Percentiles rank a stretch among this genome's conserved stretches.
phyloP scores from a whole-genome alignment of 371 early-diverging fungal genomes.

The Rhizopus arrhizus region DNA sequence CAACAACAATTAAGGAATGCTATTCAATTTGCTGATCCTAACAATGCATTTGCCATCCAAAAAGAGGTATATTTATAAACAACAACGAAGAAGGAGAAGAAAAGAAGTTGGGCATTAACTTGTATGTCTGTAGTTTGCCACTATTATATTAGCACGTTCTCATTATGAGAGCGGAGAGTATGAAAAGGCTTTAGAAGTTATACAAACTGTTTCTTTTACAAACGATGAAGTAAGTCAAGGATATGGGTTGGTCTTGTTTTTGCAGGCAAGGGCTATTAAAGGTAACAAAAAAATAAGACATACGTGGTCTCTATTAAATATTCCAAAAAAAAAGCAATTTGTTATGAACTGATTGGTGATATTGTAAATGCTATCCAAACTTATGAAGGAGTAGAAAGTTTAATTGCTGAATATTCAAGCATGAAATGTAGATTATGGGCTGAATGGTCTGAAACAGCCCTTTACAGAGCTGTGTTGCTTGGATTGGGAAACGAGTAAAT shows the following conservation, averaged over 20 bases:
- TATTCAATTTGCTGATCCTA: slow-evolving; percentile 22
- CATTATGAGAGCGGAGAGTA: slow-evolving; percentile 43
- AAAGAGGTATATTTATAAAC: slow-evolving; percentile 35
- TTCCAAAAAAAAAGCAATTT: slow-evolving; percentile 37
- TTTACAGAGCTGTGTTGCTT: slow-evolving; percentile 66
- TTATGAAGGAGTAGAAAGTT: slow-evolving; percentile 52
- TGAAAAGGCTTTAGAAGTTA: slow-evolving; percentile 33
- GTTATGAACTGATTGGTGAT: slow-evolving; percentile 55
- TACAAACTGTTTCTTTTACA: slow-evolving; percentile 33
- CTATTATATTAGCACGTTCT: slow-evolving; percentile 44
- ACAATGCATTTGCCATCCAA: slow-evolving; percentile 10
- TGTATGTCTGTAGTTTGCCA: slow-evolving; percentile 36
- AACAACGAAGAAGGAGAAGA: neutral
- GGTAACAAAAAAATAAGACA: slow-evolving; percentile 31
- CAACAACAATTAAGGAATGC: slow-evolving; percentile 31
- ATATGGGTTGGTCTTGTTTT: slow-evolving; percentile 54
- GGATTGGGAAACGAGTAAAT: slow-evolving; percentile 56
- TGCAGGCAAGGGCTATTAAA: slow-evolving; percentile 56
- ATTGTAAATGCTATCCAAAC: slow-evolving; percentile 46
- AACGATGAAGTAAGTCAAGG: slow-evolving; percentile 46
- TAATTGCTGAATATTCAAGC: slow-evolving; percentile 40
- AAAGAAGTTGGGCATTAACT: neutral
- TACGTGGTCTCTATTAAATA: neutral
- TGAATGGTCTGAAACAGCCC: slow-evolving; percentile 72
- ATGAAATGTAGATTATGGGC: slow-evolving; percentile 51